Conservation (phyloP, 2,329 filamentous ascomycete genomes). For the Helicocarpus griseus region DNA sequence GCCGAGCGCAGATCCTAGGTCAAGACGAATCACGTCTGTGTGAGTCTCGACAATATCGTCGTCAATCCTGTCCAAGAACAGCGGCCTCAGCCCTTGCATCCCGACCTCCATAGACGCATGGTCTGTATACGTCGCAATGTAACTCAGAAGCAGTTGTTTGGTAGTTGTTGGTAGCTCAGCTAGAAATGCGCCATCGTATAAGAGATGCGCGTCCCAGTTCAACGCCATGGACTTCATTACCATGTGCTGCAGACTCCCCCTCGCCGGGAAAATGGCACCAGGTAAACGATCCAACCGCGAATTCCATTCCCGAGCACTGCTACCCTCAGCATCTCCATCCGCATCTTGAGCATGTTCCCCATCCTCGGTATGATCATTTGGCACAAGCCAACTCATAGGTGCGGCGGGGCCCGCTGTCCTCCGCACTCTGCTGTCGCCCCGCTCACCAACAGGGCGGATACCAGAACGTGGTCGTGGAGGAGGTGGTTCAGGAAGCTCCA, state of each 20-base stretch:
- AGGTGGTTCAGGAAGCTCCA: constrained; percentile 35
- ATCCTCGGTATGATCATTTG: constrained; percentile 7
- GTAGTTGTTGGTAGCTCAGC: constrained; percentile 41
- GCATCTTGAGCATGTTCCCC: background rate
- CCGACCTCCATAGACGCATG: constrained; percentile 29
- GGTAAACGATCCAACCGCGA: constrained; percentile 32
- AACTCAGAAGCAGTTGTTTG: constrained; percentile 46
- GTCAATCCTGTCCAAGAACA: constrained; percentile 32
- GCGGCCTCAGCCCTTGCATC: constrained; percentile 38
- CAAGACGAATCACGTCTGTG: constrained; percentile 41
- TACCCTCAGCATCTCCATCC: constrained; percentile 9
- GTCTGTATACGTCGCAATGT: constrained; percentile 43
- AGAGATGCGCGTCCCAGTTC: constrained; percentile 48
- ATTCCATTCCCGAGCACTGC: constrained; percentile 14
- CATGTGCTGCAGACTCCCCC: constrained; percentile 40
- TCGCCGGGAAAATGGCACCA: constrained; percentile 26
- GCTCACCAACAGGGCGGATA: constrained; percentile 24
- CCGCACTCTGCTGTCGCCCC: constrained; percentile 26
- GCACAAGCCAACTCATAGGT: constrained; percentile 36
- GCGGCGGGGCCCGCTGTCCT: constrained; percentile 36
- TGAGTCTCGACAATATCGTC: constrained; percentile 17
- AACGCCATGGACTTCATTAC: constrained; percentile 45
- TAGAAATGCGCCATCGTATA: constrained; percentile 48
- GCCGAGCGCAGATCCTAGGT: constrained; percentile 44
- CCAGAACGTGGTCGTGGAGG: constrained; percentile 33